These are phyloP conservation scores for Alnus rubra DNA, from an alignment of 306 rosid genomes.

Conservation along the genomic window DNA sequence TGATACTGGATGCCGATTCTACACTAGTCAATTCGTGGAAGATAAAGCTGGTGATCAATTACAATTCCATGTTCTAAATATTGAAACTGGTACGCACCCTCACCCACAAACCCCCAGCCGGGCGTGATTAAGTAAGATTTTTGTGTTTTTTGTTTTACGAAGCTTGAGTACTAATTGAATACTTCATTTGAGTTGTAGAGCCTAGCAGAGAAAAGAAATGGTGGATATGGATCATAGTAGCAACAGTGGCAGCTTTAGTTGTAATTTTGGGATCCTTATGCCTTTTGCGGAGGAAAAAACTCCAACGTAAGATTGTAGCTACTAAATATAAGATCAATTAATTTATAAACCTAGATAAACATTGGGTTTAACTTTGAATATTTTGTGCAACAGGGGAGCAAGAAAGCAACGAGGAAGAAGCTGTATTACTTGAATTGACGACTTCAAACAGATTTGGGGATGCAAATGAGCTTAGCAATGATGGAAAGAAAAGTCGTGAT, in stretches of 20 bases:
- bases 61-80: neutral
- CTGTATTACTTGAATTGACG: too few species aligned
- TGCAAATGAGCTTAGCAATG: neutral
- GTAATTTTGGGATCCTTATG: neutral
- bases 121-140: neutral
- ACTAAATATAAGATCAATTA: neutral
- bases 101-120: too few species aligned
- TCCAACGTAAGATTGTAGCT: neutral
- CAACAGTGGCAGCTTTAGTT: neutral
- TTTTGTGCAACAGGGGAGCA: neutral
- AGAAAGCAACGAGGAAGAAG: neutral
- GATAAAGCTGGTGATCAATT: neutral
- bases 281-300: neutral
- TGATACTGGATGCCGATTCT: constrained; percentile 15
- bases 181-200: too few species aligned
- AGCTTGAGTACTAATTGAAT: too few species aligned
- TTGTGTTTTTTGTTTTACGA: neutral
- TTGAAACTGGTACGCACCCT: neutral
- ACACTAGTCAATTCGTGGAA: neutral
- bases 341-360: neutral
- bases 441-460: too few species aligned
- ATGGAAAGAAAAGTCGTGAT: constrained; percentile 13
- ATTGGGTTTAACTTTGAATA: neutral
- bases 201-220: neutral
- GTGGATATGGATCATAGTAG: constrained; percentile 17